phyloP scores from a whole-genome alignment of 2,329 filamentous ascomycete species.

The Xylaria sp. region DNA sequence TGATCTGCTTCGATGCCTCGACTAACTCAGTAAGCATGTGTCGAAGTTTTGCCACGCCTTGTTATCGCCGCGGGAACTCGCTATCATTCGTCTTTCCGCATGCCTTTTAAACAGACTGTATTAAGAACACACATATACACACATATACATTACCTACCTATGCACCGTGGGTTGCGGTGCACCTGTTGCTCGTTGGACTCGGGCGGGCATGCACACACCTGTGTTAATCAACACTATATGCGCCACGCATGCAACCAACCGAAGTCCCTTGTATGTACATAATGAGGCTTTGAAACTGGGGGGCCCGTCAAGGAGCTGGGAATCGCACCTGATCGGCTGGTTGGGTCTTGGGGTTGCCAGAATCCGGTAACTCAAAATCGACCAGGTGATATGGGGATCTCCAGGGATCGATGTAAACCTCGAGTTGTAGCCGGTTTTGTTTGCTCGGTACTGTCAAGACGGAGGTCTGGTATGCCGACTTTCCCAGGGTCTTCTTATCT shows the following conservation, averaged over 20 bases:
- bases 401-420: slow-evolving; percentile 21
- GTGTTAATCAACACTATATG: slow-evolving; percentile 11
- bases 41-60: background rate
- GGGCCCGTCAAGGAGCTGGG: slow-evolving; percentile 18
- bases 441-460: slow-evolving; percentile 8
- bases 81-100: slow-evolving; percentile 1
- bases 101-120: background rate
- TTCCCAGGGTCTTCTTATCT: background rate
- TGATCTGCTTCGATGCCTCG: background rate
- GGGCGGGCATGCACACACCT: slow-evolving; percentile 7
- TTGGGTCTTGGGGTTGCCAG: slow-evolving; percentile 11
- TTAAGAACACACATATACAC: background rate
- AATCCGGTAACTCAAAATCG: slow-evolving; percentile 22
- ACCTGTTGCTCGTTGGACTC: slow-evolving; percentile 9
- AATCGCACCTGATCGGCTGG: slow-evolving; percentile 17
- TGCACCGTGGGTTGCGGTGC: slow-evolving; percentile 3
- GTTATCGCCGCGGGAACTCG: background rate
- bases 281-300: slow-evolving; percentile 29
- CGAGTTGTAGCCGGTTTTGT: slow-evolving; percentile 14
- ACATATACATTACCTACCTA: too few relatives aligned
- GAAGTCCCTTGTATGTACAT: slow-evolving; percentile 25
- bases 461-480: background rate
- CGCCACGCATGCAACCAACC: slow-evolving; percentile 24
- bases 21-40: background rate
- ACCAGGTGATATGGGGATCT: slow-evolving; percentile 24